Percentiles rank a stretch among this genome's conserved stretches.
phyloP scores from a whole-genome alignment of 495 filamentous ascomycete genomes.

The Clavariopsis aquatica region DNA sequence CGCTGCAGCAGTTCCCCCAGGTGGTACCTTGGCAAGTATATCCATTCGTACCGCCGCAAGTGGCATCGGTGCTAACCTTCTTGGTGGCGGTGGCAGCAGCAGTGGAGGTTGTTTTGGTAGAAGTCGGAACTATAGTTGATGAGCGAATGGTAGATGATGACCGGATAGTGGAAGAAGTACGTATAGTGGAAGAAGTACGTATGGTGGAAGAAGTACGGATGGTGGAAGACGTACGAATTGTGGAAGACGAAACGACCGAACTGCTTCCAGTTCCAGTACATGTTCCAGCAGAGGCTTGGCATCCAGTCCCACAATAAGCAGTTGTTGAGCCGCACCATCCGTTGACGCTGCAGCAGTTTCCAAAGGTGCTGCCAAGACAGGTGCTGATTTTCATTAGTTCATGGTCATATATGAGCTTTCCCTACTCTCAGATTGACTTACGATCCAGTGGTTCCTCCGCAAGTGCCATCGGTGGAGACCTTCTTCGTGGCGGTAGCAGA shows the following conservation, averaged over 20 bases:
- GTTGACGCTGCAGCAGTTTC: conserved; percentile 32
- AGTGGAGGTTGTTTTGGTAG: not conserved
- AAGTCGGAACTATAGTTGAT: not conserved
- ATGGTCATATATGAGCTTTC: not conserved
- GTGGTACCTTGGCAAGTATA: conserved; percentile 8
- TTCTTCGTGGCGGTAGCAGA: conserved; percentile 21
- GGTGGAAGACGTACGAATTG: not conserved
- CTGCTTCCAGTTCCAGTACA: conserved; percentile 13
- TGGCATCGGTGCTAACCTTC: conserved; percentile 2
- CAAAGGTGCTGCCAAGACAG: conserved; percentile 32
- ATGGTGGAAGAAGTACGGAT: not conserved
- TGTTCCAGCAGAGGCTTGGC: conserved; percentile 30
- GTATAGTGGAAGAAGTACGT: too few relatives aligned
- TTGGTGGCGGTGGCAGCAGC: not conserved
- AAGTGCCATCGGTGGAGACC: conserved; percentile 34
- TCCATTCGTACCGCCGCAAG: not conserved
- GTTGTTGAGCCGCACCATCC: conserved; percentile 37
- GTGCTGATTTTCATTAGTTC: conserved; percentile 8
- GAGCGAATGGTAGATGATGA: not conserved
- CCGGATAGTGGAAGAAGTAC: not conserved
- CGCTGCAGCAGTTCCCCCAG: conserved; percentile 4
- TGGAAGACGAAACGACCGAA: too few relatives aligned
- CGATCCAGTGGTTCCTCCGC: conserved; percentile 31
- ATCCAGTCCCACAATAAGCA: conserved; percentile 36
- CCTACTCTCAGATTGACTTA: not conserved